Percentiles rank a stretch among this genome's conserved stretches.
Evolutionary conservation across 805 yeast species (phyloP).

Genomic region (Citeromyces nyonsensis): DNA sequence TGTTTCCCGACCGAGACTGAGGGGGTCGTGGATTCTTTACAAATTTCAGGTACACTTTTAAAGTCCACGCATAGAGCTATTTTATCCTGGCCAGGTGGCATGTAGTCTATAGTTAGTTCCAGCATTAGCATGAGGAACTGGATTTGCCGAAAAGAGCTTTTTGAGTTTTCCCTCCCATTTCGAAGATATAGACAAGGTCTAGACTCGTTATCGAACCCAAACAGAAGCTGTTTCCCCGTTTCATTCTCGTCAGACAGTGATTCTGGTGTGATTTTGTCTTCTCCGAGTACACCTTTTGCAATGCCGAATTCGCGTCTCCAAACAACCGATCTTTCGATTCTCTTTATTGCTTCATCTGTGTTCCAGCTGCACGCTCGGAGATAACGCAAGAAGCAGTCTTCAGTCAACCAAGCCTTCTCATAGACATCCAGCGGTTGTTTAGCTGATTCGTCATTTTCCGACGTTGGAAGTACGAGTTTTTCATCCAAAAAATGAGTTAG

Average conservation of each 20-base stretch:
- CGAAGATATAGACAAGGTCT: constrained; percentile 77
- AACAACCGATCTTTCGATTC: constrained; percentile 52
- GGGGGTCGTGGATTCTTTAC: constrained; percentile 43
- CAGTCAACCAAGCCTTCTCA: constrained; percentile 74
- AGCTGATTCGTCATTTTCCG: constrained; percentile 20
- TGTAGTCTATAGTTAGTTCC: constrained; percentile 71
- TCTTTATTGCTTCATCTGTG: constrained; percentile 38
- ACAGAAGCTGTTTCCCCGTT: constrained; percentile 71
- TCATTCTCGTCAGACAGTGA: constrained; percentile 47
- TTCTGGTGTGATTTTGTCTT: constrained; percentile 24
- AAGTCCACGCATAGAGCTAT: constrained; percentile 76
- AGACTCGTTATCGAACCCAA: constrained; percentile 71
- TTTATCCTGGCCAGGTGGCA: constrained; percentile 86
- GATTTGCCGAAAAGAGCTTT: constrained; percentile 67
- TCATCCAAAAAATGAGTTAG: constrained; percentile 35
- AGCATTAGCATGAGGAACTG: constrained; percentile 80
- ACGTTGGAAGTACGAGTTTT: constrained; percentile 27
- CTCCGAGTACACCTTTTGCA: constrained; percentile 22
- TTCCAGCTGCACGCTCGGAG: constrained; percentile 80
- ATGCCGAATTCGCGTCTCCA: constrained; percentile 82
- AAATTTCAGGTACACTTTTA: constrained; percentile 40
- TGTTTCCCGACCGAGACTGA: constrained; percentile 69
- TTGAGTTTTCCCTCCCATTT: constrained; percentile 84
- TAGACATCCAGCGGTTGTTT: constrained; percentile 14
- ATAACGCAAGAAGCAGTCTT: constrained; percentile 71